Conservation (phyloP, 495 filamentous ascomycete species). For the Podospora sp. region DNA sequence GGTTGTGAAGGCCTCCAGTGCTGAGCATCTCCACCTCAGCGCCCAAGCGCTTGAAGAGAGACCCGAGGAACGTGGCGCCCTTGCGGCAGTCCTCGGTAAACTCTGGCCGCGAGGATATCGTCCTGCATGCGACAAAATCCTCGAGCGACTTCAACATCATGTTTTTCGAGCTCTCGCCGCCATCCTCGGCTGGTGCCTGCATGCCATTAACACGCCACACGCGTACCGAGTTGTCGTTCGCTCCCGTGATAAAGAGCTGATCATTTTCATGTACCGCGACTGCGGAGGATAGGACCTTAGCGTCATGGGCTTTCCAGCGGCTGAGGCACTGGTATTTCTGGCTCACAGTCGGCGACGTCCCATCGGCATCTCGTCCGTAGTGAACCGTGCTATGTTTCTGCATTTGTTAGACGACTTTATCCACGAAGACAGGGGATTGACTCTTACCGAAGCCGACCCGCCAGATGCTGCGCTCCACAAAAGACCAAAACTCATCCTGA, state of each 20-base stretch:
- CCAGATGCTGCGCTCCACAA: constrained; percentile 82
- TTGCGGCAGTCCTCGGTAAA: constrained; percentile 89
- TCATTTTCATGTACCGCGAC: constrained; percentile 66
- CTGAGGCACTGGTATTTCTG: constrained; percentile 83
- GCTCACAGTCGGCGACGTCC: constrained; percentile 69
- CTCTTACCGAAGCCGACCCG: constrained; percentile 75
- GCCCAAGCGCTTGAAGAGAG: constrained; percentile 86
- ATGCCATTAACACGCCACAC: constrained; percentile 81
- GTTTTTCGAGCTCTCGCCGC: constrained; percentile 52
- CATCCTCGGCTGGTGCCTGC: constrained; percentile 37
- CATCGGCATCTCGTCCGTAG: constrained; percentile 52
- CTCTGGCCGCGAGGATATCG: constrained; percentile 80
- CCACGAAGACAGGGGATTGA: background rate
- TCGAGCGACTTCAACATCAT: constrained; percentile 80
- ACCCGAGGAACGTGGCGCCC: constrained; percentile 86
- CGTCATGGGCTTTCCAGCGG: constrained; percentile 83
- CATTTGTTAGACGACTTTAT: constrained; percentile 18
- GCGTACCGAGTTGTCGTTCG: constrained; percentile 84
- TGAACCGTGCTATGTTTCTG: constrained; percentile 63
- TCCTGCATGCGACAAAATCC: constrained; percentile 87
- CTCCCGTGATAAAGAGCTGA: constrained; percentile 87
- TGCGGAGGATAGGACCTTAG: constrained; percentile 85
- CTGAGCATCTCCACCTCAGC: constrained; percentile 84
- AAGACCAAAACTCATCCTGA: constrained; percentile 79
- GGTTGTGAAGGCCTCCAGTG: constrained; percentile 73